Evolutionary conservation across 2,329 filamentous ascomycete genomes (phyloP), one percentile per base, ranked within the genome.

Genomic region (Talaromyces albobiverticillius): DNA sequence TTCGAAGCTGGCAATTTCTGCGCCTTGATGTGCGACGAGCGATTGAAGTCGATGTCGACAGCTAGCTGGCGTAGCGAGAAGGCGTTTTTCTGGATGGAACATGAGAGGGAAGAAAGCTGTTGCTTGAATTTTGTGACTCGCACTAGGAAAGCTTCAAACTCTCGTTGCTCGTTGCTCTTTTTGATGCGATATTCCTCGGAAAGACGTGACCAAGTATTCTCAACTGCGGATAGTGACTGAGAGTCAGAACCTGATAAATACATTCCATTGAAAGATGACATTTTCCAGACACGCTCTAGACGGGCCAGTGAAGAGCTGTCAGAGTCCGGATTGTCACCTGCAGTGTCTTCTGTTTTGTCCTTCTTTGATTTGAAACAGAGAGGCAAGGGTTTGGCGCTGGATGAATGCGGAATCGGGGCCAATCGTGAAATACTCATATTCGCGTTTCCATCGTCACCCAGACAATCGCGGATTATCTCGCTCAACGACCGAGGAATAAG

Each of bases 1-100:
- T 61, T 62, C 5, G 67, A 63, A 2, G 68, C 70, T 5, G 60
- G 60, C 48, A 67, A 56, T 47, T 61, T 66, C 2, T 63, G 63
- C 26, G 57, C 36, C 49, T 53, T 62, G 51, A 25, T 62, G 63
- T 55, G 48, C n/a, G 41, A 62, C 32, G 18, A 61, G 54, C 53
- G 48, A 13, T 55, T 34, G 18, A 13, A 11, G 5, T 43, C 42
- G n/a, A 51, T 47, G 6, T 51, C 42, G n/a, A 4, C 45, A 31
- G 53, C 53, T 26, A 55, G 42, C 14, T 51, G 47, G 9, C 29
- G 48, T 32, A 55, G 20, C 29, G 14, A 23, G n/a, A 7, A 7
- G 20, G 51, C 41, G 16, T 46, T 43, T 8, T 42, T 16, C 5
- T 31, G 47, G 7, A 55, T 11, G 20, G 43, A 51, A 16, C n/a